Evolutionary conservation across 2,329 filamentous ascomycete genomes (phyloP).

Genomic region (Claviceps quebecensis): DNA sequence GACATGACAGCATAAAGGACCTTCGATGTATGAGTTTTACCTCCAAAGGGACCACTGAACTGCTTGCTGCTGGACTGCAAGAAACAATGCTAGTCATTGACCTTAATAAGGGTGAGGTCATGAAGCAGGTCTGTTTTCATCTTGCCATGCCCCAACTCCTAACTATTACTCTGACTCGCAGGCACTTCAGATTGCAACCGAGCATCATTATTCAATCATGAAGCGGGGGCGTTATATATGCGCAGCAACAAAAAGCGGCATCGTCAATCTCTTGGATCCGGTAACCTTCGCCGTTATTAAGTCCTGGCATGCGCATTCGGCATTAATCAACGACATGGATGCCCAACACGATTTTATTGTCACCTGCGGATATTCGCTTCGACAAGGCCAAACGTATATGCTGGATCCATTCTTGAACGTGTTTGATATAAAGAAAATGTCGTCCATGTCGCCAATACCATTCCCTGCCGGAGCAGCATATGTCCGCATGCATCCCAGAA

Average conservation of each 20-base stretch:
- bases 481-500: slow-evolving; percentile 89
- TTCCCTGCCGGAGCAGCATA: slow-evolving; percentile 87
- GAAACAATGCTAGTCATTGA: slow-evolving; percentile 69
- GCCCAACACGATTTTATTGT: slow-evolving; percentile 89
- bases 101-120: slow-evolving; percentile 55
- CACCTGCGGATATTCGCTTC: slow-evolving; percentile 82
- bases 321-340: slow-evolving; percentile 91
- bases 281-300: slow-evolving; percentile 65
- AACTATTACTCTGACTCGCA: slow-evolving; percentile 16
- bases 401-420: slow-evolving; percentile 90
- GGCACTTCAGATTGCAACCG: slow-evolving; percentile 27
- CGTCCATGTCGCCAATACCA: slow-evolving; percentile 77
- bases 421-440: slow-evolving; percentile 85
- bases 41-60: slow-evolving; percentile 66
- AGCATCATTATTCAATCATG: slow-evolving; percentile 80
- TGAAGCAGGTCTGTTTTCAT: slow-evolving; percentile 40
- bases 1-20: slow-evolving; percentile 66
- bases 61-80: slow-evolving; percentile 80
- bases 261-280: slow-evolving; percentile 76
- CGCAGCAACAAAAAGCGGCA: slow-evolving; percentile 70
- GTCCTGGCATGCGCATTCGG: slow-evolving; percentile 80
- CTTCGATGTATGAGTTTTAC: slow-evolving; percentile 93
- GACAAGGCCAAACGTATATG: slow-evolving; percentile 60
- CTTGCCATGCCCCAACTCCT: neutral
- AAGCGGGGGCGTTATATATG: slow-evolving; percentile 83